Percentiles rank a stretch among this genome's conserved stretches.
phyloP scores from a whole-genome alignment of 805 yeast genomes.

The Pichia rugopelliculosa region DNA sequence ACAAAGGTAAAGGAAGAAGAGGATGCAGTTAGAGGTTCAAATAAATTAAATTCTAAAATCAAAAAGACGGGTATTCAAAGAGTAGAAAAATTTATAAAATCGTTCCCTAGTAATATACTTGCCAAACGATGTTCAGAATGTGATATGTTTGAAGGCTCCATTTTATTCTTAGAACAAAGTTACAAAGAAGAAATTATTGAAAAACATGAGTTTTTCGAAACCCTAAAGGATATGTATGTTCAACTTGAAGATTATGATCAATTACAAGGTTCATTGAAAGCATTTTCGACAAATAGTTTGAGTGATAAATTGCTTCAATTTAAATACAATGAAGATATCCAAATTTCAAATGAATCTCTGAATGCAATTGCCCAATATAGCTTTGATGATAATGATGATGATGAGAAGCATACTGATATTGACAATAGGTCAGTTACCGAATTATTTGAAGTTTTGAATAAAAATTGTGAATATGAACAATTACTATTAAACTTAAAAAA shows the following conservation, averaged over 20 bases:
- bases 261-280: slow-evolving; percentile 74
- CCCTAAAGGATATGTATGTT: slow-evolving; percentile 76
- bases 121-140: slow-evolving; percentile 79
- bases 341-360: slow-evolving; percentile 78
- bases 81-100: slow-evolving; percentile 42
- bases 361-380: slow-evolving; percentile 48
- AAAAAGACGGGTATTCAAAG: slow-evolving; percentile 11
- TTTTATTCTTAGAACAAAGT: slow-evolving; percentile 76
- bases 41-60: background rate
- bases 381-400: slow-evolving; percentile 16
- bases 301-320: slow-evolving; percentile 74
- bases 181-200: slow-evolving; percentile 35
- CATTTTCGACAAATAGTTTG: slow-evolving; percentile 59
- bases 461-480: slow-evolving; percentile 69
- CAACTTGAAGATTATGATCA: slow-evolving; percentile 86
- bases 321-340: slow-evolving; percentile 82
- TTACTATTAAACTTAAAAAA: slow-evolving; percentile 44
- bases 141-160: slow-evolving; percentile 79
- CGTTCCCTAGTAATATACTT: slow-evolving; percentile 59
- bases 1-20: slow-evolving; percentile 33
- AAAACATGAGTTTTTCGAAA: slow-evolving; percentile 35
- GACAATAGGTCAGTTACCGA: slow-evolving; percentile 39
- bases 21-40: slow-evolving; percentile 2
- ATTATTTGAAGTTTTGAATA: slow-evolving; percentile 61
- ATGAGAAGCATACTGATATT: slow-evolving; percentile 14